Evolutionary conservation across 192 early-diverging fungal genomes (phyloP).

Genomic region (Jimgerdemannia flammicorona): DNA sequence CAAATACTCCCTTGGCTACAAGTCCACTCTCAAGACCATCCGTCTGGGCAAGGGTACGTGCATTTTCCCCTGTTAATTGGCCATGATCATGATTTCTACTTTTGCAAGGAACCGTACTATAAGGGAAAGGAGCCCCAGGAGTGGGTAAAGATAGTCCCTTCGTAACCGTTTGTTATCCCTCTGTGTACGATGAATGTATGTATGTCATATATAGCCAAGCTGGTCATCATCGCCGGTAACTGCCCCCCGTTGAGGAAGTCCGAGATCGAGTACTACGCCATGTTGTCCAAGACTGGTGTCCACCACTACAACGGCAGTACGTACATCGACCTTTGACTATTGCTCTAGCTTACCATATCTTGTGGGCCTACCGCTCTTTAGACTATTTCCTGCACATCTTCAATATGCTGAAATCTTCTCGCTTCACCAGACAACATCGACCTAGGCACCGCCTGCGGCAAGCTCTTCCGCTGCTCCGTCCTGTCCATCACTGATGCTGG

Average conservation of each 20-base stretch:
- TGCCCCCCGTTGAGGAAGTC: slow-evolving; percentile 99
- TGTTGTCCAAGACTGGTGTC: slow-evolving; percentile 99
- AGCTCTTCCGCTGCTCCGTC: slow-evolving; percentile 94
- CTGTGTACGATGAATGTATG: slow-evolving; percentile 12
- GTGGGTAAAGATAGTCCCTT: slow-evolving; percentile 3
- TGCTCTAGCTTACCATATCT: neutral
- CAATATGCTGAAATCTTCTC: neutral
- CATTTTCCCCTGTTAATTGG: neutral
- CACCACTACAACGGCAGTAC: slow-evolving; percentile 99
- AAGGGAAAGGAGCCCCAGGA: slow-evolving; percentile 40
- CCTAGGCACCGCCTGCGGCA: slow-evolving; percentile 99
- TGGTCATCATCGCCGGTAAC: slow-evolving; percentile 99
- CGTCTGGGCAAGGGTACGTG: slow-evolving; percentile 88
- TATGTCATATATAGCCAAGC: slow-evolving; percentile 73
- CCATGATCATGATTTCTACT: neutral
- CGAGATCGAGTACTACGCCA: slow-evolving; percentile 99
- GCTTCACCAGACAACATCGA: slow-evolving; percentile 84
- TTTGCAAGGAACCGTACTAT: slow-evolving; percentile 12
- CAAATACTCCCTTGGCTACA: slow-evolving; percentile 98
- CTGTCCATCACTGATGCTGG: slow-evolving; percentile 98
- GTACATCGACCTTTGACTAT: slow-evolving; percentile 24
- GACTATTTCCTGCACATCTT: slow-evolving; percentile 8
- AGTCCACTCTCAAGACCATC: slow-evolving; percentile 97
- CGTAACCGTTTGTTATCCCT: slow-evolving; percentile 17
- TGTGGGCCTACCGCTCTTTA: slow-evolving; percentile 6